phyloP scores from a whole-genome alignment of 257 asterid species.

The Rubia yunnanensis region DNA sequence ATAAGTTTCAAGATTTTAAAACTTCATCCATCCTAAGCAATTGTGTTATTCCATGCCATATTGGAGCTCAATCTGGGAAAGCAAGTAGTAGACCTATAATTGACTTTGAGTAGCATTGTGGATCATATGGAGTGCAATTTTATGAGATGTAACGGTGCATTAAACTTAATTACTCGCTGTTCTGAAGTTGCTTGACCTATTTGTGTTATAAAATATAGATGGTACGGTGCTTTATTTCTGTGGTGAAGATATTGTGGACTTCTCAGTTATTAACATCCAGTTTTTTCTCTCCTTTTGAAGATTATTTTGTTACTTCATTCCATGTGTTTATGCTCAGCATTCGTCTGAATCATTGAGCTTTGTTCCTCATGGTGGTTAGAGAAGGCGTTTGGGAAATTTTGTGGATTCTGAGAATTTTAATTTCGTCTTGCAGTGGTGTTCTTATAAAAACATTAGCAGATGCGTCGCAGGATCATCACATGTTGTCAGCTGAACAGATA shows the following conservation, averaged over 20 bases:
- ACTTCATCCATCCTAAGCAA: neutral
- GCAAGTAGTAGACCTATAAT: neutral
- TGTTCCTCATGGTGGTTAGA: neutral
- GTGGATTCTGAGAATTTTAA: slow-evolving; percentile 6
- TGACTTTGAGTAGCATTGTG: neutral
- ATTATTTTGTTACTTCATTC: neutral
- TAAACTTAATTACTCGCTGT: neutral
- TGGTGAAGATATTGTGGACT: neutral
- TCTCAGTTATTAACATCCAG: neutral
- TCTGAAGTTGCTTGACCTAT: neutral
- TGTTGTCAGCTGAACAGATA: slow-evolving; percentile 45
- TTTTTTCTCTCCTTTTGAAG: neutral
- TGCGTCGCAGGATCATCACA: slow-evolving; percentile 48
- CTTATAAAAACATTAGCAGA: slow-evolving; percentile 65
- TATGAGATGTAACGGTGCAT: neutral
- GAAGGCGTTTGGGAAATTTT: neutral
- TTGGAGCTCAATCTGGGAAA: neutral
- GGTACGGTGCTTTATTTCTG: neutral
- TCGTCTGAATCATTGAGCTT: neutral
- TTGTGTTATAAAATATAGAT: neutral
- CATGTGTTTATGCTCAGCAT: neutral
- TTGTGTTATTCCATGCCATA: neutral
- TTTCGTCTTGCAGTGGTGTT: slow-evolving; percentile 49
- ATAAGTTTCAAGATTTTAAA: too few species aligned
- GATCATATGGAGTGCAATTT: neutral